A percentile compares a stretch with the other conserved stretches of the same genome.
These are phyloP conservation scores for Leccinum boreale DNA, from an alignment of 768 basidiomycete genomes.

Conservation along the genomic window DNA sequence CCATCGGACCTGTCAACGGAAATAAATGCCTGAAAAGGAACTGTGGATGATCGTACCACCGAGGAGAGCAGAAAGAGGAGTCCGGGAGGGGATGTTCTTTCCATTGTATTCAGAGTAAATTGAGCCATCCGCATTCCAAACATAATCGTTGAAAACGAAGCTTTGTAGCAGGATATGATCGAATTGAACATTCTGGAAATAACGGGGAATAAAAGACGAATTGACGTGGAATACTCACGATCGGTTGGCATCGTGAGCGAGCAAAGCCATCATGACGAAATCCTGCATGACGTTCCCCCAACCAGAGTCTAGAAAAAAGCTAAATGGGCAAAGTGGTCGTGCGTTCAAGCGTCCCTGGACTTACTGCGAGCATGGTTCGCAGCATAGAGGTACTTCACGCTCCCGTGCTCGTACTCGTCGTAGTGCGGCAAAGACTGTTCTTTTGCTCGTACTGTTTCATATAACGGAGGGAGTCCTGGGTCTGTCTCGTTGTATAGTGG, in stretches of 20 bases:
- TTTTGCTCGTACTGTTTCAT: constrained; percentile 33
- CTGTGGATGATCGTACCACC: constrained; percentile 26
- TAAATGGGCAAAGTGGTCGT: neutral
- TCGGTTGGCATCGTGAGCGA: constrained; percentile 34
- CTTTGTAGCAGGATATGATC: constrained; percentile 17
- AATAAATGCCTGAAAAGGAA: neutral
- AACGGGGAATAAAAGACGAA: neutral
- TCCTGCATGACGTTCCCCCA: constrained; percentile 45
- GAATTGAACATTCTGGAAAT: constrained; percentile 1
- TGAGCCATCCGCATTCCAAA: constrained; percentile 36
- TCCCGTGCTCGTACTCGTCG: constrained; percentile 30
- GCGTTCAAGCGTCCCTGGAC: neutral
- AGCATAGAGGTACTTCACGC: constrained; percentile 43
- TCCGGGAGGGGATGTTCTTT: constrained; percentile 36
- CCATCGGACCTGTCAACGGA: constrained; percentile 36
- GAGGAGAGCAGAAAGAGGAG: constrained; percentile 40
- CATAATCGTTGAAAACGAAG: constrained; percentile 43
- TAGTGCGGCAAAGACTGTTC: constrained; percentile 45
- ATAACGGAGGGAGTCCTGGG: constrained; percentile 38
- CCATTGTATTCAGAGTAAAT: constrained; percentile 37
- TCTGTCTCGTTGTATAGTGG: neutral
- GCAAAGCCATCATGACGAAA: constrained; percentile 33
- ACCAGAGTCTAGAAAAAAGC: constrained; percentile 30
- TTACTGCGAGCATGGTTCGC: constrained; percentile 44
- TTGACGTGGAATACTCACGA: constrained; percentile 25